Evolutionary conservation across 306 rosid species (phyloP), one percentile per base, ranked within the genome.

Genomic region (Lablab purpureus): DNA sequence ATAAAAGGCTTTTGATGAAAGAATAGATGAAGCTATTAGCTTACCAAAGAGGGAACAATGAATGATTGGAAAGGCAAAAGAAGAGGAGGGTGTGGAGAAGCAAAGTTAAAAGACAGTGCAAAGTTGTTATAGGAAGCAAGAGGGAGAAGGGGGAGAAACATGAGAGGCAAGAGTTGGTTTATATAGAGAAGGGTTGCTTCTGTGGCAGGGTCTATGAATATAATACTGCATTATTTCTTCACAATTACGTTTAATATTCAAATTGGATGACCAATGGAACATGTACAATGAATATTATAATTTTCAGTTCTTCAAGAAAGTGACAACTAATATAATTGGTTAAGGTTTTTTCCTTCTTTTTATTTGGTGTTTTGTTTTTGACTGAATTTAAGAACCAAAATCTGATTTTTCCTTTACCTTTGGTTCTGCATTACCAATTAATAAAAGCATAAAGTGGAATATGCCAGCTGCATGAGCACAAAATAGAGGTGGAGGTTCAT

Each of bases 61-160:
- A 77, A 32, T 17, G 45, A 58, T 3, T 13, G 49, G 13, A 41
- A 43, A 79, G 77, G 75, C 14, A 32, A 59, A 67, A 71, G 71
- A 66, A 56, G 75, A 69, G 59, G 58, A 80, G 80, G 46, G 84
- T 78, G 63, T 81, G 74, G 68, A 71, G 85, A 72, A 27, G 65
- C 73, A 83, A 75, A 80, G 88, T 59, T 68, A 75, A 65, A 73
- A 58, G 43, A 64, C 41, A 84, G 75, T 30, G 22, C 45, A n/a
- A 59, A 25, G 77, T 76, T 74, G 11, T 13, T 43, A 85, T 54
- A 76, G 75, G 55, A 74, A 13, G 84, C n/a, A 11, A 78, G 73
- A 79, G 83, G 76, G 69, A 37, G 78, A 62, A 50, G 91, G 87
- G 82, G 94, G 93, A 88, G 84, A 82, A 85, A 81, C 21, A 75